These are phyloP conservation scores for Eucalyptus globulus DNA, from an alignment of 345 rosid genomes.

Conservation along the genomic window DNA sequence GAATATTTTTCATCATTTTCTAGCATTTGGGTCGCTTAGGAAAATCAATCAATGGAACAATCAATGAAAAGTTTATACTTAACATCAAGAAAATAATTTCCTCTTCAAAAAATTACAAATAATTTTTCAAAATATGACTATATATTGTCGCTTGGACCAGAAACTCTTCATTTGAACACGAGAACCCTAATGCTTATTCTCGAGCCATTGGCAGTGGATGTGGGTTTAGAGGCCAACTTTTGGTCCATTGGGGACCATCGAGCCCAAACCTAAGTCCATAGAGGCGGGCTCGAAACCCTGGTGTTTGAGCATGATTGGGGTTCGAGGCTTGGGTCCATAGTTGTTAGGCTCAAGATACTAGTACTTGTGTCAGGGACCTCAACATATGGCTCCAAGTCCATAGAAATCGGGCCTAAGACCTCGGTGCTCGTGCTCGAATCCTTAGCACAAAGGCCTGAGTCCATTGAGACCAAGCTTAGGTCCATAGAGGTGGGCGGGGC, in stretches of 20 bases:
- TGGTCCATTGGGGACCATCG: rapidly evolving
- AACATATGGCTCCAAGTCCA: not conserved
- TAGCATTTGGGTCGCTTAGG: rapidly evolving
- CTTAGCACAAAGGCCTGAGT: not conserved
- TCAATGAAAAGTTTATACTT: too few species aligned
- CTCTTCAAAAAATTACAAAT: too few species aligned
- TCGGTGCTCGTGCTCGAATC: rapidly evolving
- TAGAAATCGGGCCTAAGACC: not conserved
- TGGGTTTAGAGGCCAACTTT: too few species aligned
- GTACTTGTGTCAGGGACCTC: rapidly evolving
- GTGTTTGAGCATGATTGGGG: rapidly evolving
- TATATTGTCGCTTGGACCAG: rapidly evolving
- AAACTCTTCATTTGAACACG: not conserved
- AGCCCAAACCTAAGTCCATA: too few species aligned
- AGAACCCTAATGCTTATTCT: not conserved
- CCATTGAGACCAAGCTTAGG: rapidly evolving
- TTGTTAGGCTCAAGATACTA: not conserved
- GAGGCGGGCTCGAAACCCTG: rapidly evolving
- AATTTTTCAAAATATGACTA: not conserved
- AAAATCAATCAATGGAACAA: too few species aligned
- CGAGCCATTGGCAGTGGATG: not conserved
- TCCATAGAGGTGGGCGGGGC: rapidly evolving
- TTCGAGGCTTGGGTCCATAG: not conserved
- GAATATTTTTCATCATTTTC: not conserved
- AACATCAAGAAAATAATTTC: too few species aligned